Conservation (phyloP, 345 rosid genomes). For the Brassica nigra region DNA sequence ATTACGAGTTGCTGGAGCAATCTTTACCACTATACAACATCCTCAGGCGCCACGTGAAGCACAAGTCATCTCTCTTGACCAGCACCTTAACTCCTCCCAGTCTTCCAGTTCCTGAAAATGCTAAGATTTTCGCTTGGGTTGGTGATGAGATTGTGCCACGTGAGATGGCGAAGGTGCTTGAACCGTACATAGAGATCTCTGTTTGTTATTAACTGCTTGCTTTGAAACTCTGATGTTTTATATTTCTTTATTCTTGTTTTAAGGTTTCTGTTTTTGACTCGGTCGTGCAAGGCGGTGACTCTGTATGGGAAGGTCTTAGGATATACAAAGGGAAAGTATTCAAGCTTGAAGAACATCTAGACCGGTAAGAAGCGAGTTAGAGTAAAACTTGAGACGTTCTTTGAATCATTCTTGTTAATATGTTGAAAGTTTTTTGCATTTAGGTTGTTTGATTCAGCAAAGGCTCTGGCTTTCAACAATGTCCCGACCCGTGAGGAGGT, state of each 20-base stretch:
- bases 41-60: slow-evolving; percentile 60
- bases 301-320: slow-evolving; percentile 89
- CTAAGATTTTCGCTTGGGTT: slow-evolving; percentile 83
- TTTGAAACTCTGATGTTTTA: not conserved
- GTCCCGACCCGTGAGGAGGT: slow-evolving; percentile 83
- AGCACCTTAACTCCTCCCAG: slow-evolving; percentile 58
- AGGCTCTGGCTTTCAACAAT: slow-evolving; percentile 83
- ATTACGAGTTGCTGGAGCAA: slow-evolving; percentile 77
- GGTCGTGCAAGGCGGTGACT: slow-evolving; percentile 89
- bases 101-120: slow-evolving; percentile 81
- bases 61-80: slow-evolving; percentile 48
- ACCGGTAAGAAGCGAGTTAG: slow-evolving; percentile 52
- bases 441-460: slow-evolving; percentile 90
- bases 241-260: slow-evolving; percentile 1
- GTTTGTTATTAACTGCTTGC: not conserved
- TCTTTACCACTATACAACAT: slow-evolving; percentile 78
- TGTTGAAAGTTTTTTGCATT: slow-evolving; percentile 11
- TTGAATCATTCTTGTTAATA: not conserved
- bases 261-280: slow-evolving; percentile 94
- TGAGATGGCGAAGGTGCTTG: slow-evolving; percentile 80
- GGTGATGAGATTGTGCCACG: slow-evolving; percentile 89
- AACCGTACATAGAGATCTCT: slow-evolving; percentile 6
- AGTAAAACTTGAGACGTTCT: not conserved
- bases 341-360: slow-evolving; percentile 87
- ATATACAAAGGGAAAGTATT: slow-evolving; percentile 67